Base-by-base conservation (phyloP, 2,329 filamentous ascomycete species). In the Acephala macrosclerotiorum region DNA sequence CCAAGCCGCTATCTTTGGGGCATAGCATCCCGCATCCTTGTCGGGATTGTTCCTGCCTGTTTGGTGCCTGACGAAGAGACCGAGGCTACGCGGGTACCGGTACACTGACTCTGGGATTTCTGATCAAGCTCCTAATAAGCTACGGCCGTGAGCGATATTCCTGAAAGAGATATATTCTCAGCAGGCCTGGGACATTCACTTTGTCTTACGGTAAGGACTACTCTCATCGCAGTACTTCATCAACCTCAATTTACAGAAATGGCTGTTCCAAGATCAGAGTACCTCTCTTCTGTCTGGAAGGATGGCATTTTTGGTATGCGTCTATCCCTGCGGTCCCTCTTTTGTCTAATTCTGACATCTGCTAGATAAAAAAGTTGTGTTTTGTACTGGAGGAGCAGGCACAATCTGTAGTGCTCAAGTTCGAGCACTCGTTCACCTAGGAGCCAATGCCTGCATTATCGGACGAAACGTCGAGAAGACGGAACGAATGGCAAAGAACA, bases 381-480 rank as follows among this genome's bases (percentile, higher is more conserved):
- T 98, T 80, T 96, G 96, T 75, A 99, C 96, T 3, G 96, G 96
- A 65, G 96, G 96, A 60, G 94, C 94, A 5, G 95, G 96, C 63
- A 91, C 91, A 29, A 98, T 99, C 75, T 97, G 96, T 82, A 96
- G 91, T 73, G 94, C 92, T 63, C 96, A 98, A 82, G 96, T 97
- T 36, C 88, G 94, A 70, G 96, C 96, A 3, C 83, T 99, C 66
- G 94, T 99, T 26, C 87, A 94, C 68, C 88, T 99, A 8, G 96
- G 96, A 61, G 95, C 94, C 53, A 91, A 98, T 74, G 96, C 96
- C 58, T 97, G 92, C 79, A 98, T 99, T 75, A 87, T 98, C 64
- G 96, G 96, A 47, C 91, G 96, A 72, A 97, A 93, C 77, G 87
- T 90, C 53, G 89, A 93, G 72, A 97, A 97, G 84, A 98, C 95